These are phyloP conservation scores for Fraxinus xanthoxyloides DNA, from an alignment of 305 asterid genomes.

Conservation along the genomic window DNA sequence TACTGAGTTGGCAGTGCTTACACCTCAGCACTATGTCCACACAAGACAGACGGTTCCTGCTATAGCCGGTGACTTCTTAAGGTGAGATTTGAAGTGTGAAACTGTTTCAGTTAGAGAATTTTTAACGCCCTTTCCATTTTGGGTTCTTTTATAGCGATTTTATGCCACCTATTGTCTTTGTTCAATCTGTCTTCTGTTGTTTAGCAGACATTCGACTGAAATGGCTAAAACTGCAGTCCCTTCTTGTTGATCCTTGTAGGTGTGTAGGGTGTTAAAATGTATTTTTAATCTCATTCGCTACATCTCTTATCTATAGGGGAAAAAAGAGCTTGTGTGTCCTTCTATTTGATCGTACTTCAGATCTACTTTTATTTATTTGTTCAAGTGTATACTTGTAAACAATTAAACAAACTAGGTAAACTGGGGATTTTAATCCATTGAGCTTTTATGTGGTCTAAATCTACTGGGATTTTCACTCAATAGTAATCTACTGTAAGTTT, in stretches of 20 bases:
- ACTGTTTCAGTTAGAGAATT: constrained; percentile 6
- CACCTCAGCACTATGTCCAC: constrained; percentile 61
- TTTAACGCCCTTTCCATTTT: neutral
- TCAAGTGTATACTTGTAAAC: neutral
- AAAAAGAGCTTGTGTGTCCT: neutral
- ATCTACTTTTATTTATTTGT: neutral
- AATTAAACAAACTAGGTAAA: neutral
- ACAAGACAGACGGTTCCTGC: constrained; percentile 62
- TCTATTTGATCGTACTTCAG: neutral
- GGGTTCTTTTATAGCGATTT: neutral
- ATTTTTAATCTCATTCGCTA: neutral
- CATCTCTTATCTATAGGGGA: neutral
- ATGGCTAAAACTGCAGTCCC: neutral
- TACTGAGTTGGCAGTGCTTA: constrained; percentile 68
- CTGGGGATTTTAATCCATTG: neutral
- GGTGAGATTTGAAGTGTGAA: constrained; percentile 39
- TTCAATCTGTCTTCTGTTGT: neutral
- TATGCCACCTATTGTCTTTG: neutral
- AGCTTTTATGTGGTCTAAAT: neutral
- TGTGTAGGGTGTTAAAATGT: neutral
- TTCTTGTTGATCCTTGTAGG: neutral
- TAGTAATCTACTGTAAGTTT: neutral
- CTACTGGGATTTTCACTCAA: neutral
- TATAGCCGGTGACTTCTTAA: constrained; percentile 30
- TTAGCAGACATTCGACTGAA: neutral